Evolutionary conservation across 371 early-diverging fungal species (phyloP).

Genomic region (Batrachochytrium dendrobatidis): DNA sequence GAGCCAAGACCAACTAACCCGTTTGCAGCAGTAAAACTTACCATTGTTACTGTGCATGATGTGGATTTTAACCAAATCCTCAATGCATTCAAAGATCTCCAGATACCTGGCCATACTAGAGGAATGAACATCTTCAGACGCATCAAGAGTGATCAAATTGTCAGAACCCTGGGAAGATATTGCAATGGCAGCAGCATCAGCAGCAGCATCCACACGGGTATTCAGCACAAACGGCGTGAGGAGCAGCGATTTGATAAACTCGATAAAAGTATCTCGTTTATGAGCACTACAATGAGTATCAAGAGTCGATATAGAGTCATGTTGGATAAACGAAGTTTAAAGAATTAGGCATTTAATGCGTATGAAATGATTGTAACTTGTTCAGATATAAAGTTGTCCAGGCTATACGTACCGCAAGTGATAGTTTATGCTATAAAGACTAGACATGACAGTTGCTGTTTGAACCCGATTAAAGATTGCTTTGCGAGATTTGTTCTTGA

Average conservation of each 20-base stretch:
- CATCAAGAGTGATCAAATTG: neutral
- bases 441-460: constrained; percentile 20
- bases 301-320: too few species aligned
- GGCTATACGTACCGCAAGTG: constrained; percentile 41
- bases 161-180: neutral
- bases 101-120: constrained; percentile 51
- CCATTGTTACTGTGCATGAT: constrained; percentile 32
- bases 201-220: constrained; percentile 40
- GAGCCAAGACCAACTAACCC: too few species aligned
- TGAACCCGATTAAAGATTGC: too few species aligned
- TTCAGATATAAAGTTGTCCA: neutral
- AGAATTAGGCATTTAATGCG: constrained; percentile 2
- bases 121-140: constrained; percentile 1
- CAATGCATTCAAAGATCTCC: constrained; percentile 62
- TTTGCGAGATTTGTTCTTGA: too few species aligned
- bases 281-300: constrained; percentile 42
- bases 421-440: constrained; percentile 55
- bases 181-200: constrained; percentile 2
- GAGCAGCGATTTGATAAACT: constrained; percentile 75
- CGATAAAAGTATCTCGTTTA: constrained; percentile 69
- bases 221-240: constrained; percentile 72
- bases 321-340: neutral
- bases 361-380: neutral
- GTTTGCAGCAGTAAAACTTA: constrained; percentile 11
- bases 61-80: constrained; percentile 56